Evolutionary conservation across 306 rosid species (phyloP).

Genomic region (Boehmeria nivea): DNA sequence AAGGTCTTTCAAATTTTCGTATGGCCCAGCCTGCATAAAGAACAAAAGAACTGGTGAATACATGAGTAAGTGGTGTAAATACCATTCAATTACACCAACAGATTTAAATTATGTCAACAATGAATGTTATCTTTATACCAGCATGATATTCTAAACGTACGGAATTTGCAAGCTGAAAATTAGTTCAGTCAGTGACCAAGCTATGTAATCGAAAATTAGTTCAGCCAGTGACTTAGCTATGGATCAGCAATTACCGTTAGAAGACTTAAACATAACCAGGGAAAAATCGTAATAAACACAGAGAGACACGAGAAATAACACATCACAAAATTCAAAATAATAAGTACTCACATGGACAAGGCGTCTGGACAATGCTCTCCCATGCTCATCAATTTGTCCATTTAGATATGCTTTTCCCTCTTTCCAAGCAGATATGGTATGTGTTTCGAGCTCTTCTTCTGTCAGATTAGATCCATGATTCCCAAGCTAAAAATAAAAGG

Average conservation of each 20-base stretch:
- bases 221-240: too few species aligned
- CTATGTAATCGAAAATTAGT: too few species aligned
- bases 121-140: too few species aligned
- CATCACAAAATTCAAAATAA: conserved; percentile 10
- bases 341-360: conserved; percentile 60
- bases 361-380: conserved; percentile 54
- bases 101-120: too few species aligned
- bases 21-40: conserved; percentile 70
- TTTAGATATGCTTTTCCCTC: conserved; percentile 74
- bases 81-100: not conserved
- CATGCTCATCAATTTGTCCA: conserved; percentile 58
- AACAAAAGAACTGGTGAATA: too few species aligned
- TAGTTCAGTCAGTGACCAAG: too few species aligned
- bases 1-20: conserved; percentile 82
- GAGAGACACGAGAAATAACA: conserved; percentile 6
- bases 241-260: too few species aligned
- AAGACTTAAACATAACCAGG: too few species aligned
- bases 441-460: conserved; percentile 98
- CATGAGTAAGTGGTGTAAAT: not conserved
- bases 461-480: conserved; percentile 92
- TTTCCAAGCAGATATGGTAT: conserved; percentile 97
- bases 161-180: too few species aligned
- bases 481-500: conserved; percentile 63
- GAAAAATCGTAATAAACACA: not conserved
- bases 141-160: too few species aligned